Percentiles rank a stretch among this genome's conserved stretches.
phyloP scores from a whole-genome alignment of 1,139 yeast species.

The Chernovozyma sophiae-reginae region DNA sequence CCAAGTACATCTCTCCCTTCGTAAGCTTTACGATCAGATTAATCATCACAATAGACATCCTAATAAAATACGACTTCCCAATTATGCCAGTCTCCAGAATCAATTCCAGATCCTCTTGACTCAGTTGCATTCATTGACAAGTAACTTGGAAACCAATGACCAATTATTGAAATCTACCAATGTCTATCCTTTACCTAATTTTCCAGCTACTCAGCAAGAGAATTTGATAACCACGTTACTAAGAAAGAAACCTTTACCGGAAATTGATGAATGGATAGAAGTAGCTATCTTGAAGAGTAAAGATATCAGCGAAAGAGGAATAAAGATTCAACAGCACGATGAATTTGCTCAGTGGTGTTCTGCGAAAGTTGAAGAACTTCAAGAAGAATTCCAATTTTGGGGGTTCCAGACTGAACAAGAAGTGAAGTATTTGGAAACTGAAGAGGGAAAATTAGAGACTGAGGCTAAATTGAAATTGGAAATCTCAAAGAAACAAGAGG shows the following conservation, averaged over 20 bases:
- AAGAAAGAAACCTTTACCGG: constrained; percentile 85
- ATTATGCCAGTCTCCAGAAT: constrained; percentile 52
- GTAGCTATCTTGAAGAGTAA: constrained; percentile 42
- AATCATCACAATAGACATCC: constrained; percentile 39
- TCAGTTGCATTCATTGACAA: constrained; percentile 71
- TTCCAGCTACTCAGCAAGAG: constrained; percentile 82
- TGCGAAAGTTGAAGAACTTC: constrained; percentile 45
- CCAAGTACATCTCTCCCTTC: constrained; percentile 42
- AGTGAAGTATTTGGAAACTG: constrained; percentile 31
- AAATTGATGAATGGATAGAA: constrained; percentile 81
- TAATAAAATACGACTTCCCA: constrained; percentile 35
- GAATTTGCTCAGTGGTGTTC: constrained; percentile 63
- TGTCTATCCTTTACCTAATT: constrained; percentile 76
- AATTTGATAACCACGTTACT: constrained; percentile 76
- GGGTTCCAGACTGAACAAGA: constrained; percentile 58
- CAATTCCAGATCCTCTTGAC: constrained; percentile 82
- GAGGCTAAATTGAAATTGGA: constrained; percentile 25
- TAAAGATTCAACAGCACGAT: constrained; percentile 37
- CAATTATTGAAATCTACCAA: constrained; percentile 62
- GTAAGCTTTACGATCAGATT: constrained; percentile 42
- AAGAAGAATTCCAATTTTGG: constrained; percentile 56
- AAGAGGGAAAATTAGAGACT: constrained; percentile 37
- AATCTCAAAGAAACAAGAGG: constrained; percentile 23
- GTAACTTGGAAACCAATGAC: constrained; percentile 59
- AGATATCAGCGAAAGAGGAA: constrained; percentile 18